Conservation (phyloP, 805 yeast species). For the Saccharomycopsis malanga region DNA sequence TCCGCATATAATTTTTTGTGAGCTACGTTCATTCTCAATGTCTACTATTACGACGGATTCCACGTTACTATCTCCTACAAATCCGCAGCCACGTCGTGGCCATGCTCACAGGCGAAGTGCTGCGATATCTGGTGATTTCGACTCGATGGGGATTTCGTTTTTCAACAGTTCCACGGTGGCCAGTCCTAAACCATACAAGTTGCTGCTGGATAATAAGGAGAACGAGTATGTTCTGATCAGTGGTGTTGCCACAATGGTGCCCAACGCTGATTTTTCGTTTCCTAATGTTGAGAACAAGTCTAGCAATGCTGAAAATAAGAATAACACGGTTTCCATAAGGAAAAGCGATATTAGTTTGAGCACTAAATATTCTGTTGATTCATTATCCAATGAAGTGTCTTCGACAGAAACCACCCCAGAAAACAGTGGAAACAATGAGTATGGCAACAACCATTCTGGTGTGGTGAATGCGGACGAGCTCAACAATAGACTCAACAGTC, state of each 20-base stretch:
- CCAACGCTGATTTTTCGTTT: conserved; percentile 13
- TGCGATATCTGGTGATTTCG: conserved; percentile 84
- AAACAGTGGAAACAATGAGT: neutral
- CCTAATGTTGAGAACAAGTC: neutral
- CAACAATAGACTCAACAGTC: conserved; percentile 17
- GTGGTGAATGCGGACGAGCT: conserved; percentile 15
- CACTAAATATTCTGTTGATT: conserved; percentile 19
- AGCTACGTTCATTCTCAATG: too few species aligned
- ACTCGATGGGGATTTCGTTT: conserved; percentile 31
- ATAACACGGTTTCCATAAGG: conserved; percentile 5
- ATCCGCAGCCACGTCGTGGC: too few species aligned
- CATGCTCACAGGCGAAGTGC: conserved; percentile 84
- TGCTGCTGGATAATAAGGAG: neutral
- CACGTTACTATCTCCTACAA: too few species aligned
- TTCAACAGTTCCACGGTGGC: conserved; percentile 5
- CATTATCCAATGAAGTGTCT: conserved; percentile 23
- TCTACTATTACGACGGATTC: too few species aligned
- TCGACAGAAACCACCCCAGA: conserved; percentile 26
- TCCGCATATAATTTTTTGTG: too few species aligned
- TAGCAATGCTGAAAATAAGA: neutral
- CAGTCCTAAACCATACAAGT: conserved; percentile 13
- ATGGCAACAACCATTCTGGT: conserved; percentile 10
- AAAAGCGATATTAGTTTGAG: conserved; percentile 19
- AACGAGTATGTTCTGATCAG: neutral
- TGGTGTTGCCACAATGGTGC: conserved; percentile 3